Percentiles rank a stretch among this genome's conserved stretches.
phyloP scores from a whole-genome alignment of 805 yeast genomes.

The Zygosaccharomyces gambellarensis region DNA sequence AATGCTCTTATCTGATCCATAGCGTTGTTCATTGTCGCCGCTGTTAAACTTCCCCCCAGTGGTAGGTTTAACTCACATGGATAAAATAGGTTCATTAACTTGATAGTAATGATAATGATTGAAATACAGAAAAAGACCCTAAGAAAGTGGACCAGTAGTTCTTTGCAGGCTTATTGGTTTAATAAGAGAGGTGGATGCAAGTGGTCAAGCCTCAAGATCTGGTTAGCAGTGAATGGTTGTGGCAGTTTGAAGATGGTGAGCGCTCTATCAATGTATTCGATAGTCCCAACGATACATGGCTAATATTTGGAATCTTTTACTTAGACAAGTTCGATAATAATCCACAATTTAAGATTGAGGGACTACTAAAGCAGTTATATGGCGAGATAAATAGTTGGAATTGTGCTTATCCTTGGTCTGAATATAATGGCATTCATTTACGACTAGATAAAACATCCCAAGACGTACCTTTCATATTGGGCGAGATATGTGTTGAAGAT shows the following conservation, averaged over 20 bases:
- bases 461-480: conserved; percentile 26
- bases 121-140: neutral
- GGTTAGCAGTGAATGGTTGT: conserved; percentile 17
- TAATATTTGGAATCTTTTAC: conserved; percentile 29
- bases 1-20: conserved; percentile 35
- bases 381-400: conserved; percentile 34
- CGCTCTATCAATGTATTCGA: conserved; percentile 16
- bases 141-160: neutral
- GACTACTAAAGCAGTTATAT: neutral
- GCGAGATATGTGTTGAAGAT: conserved; percentile 38
- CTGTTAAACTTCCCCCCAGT: neutral
- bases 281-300: conserved; percentile 19
- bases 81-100: neutral
- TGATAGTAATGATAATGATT: neutral
- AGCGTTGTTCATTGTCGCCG: neutral
- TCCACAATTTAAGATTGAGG: neutral
- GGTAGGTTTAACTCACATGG: neutral
- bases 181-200: conserved; percentile 3
- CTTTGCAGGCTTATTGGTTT: too few relatives aligned
- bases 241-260: conserved; percentile 25
- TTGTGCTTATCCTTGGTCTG: conserved; percentile 41
- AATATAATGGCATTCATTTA: conserved; percentile 24
- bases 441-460: conserved; percentile 18
- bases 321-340: conserved; percentile 19
- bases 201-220: conserved; percentile 6